Evolutionary conservation across 805 yeast species (phyloP).

Genomic region (Komagataella phaffii): DNA sequence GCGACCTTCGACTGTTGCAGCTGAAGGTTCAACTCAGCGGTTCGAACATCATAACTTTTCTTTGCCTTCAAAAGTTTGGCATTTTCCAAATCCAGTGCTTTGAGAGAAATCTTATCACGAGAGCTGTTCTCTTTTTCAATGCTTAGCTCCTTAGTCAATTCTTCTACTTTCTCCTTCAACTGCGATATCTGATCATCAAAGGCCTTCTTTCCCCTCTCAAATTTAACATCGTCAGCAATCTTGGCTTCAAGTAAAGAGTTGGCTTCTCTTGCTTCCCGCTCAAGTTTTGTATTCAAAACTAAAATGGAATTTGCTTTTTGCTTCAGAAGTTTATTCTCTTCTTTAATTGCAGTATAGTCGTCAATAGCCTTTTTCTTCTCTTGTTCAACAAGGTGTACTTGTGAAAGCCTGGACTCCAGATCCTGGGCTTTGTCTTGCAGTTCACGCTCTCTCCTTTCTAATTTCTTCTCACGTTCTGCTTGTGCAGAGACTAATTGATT

Average conservation of each 20-base stretch:
- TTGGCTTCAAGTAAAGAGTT: conserved; percentile 25
- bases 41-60: conserved; percentile 15
- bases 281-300: conserved; percentile 14
- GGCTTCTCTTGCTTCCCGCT: conserved; percentile 30
- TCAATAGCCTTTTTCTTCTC: conserved; percentile 4
- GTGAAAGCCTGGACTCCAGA: not conserved
- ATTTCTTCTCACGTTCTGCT: not conserved
- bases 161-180: conserved; percentile 17
- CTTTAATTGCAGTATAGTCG: conserved; percentile 11
- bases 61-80: conserved; percentile 18
- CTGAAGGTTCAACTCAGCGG: conserved; percentile 18
- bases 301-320: not conserved
- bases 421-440: not conserved
- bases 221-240: conserved; percentile 26
- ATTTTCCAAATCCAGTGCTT: conserved; percentile 17
- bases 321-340: not conserved
- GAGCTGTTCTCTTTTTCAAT: conserved; percentile 13
- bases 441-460: not conserved
- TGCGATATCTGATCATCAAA: conserved; percentile 25
- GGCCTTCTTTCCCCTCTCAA: conserved; percentile 29
- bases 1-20: conserved; percentile 8
- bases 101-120: conserved; percentile 12
- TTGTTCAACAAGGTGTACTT: conserved; percentile 4
- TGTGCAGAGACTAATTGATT: not conserved
- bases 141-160: conserved; percentile 14